These are phyloP conservation scores for Tympanopsis confertula DNA, from an alignment of 2,329 filamentous ascomycete genomes.

Conservation along the genomic window DNA sequence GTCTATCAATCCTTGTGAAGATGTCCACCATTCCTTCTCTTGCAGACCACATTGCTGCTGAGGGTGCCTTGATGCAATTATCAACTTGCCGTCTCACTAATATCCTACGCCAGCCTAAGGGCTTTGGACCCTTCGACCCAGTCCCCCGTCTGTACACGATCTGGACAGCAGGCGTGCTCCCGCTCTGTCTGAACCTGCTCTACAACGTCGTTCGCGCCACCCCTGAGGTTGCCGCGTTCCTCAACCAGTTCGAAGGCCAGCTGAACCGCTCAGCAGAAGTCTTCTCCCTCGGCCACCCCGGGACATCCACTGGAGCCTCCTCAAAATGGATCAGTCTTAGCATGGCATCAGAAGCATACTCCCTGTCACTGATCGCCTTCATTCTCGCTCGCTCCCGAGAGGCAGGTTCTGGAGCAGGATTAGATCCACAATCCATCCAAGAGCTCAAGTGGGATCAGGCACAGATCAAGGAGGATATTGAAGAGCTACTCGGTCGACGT, in stretches of 20 bases:
- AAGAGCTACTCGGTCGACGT: slow-evolving; percentile 57
- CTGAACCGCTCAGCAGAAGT: slow-evolving; percentile 60
- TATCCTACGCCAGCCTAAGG: slow-evolving; percentile 50
- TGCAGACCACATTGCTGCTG: slow-evolving; percentile 81
- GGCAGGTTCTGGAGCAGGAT: slow-evolving; percentile 61
- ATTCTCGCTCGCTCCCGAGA: slow-evolving; percentile 58
- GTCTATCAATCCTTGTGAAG: slow-evolving; percentile 76
- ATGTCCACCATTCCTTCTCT: slow-evolving; percentile 70
- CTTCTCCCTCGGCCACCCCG: slow-evolving; percentile 46
- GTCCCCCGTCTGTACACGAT: slow-evolving; percentile 64
- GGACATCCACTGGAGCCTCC: slow-evolving; percentile 29
- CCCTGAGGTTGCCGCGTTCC: slow-evolving; percentile 71
- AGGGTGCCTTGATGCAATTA: slow-evolving; percentile 70
- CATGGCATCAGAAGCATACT: slow-evolving; percentile 67
- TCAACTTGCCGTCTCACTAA: slow-evolving; percentile 69
- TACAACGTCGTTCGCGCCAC: slow-evolving; percentile 71
- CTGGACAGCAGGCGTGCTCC: slow-evolving; percentile 80
- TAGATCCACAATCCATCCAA: slow-evolving; percentile 65
- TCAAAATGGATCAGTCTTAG: slow-evolving; percentile 58
- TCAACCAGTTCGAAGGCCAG: slow-evolving; percentile 79
- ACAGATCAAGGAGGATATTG: slow-evolving; percentile 66
- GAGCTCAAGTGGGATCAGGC: slow-evolving; percentile 66
- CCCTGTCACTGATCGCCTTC: slow-evolving; percentile 61
- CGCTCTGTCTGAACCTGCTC: slow-evolving; percentile 78
- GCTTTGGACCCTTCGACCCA: slow-evolving; percentile 14